Evolutionary conservation across 129 eudicot species (phyloP).

Genomic region (Centaurea solstitialis): DNA sequence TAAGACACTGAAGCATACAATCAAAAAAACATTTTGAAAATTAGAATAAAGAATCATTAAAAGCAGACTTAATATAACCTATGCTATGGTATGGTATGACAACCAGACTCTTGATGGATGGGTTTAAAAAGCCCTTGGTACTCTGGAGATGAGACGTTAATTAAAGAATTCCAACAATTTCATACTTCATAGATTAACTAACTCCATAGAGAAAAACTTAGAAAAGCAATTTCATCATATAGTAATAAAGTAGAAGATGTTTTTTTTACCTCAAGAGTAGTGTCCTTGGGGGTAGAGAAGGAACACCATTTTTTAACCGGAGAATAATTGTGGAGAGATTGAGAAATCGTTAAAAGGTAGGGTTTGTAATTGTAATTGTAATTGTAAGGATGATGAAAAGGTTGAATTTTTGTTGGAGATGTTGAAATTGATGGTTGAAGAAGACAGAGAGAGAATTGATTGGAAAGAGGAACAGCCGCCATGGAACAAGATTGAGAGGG

Average conservation of each 20-base stretch:
- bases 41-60: neutral
- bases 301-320: slow-evolving; percentile 21
- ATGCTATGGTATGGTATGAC: too few species aligned
- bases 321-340: slow-evolving; percentile 11
- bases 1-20: neutral
- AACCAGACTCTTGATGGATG: neutral
- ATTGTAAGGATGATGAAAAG: neutral
- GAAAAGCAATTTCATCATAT: neutral
- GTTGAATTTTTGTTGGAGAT: slow-evolving; percentile 12
- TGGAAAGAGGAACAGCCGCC: slow-evolving; percentile 39
- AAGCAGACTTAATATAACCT: neutral
- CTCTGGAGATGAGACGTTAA: neutral
- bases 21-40: too few species aligned
- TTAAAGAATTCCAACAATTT: neutral
- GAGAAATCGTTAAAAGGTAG: slow-evolving; percentile 6
- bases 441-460: slow-evolving; percentile 18
- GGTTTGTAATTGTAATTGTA: slow-evolving; percentile 12
- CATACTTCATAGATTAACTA: neutral
- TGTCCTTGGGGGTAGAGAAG: slow-evolving; percentile 22
- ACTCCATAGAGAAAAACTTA: neutral
- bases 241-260: neutral
- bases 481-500: slow-evolving; percentile 24
- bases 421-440: neutral
- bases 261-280: slow-evolving; percentile 38
- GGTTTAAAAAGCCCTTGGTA: too few species aligned